Conservation (phyloP, 306 rosid genomes). For the Alnus glutinosa region DNA sequence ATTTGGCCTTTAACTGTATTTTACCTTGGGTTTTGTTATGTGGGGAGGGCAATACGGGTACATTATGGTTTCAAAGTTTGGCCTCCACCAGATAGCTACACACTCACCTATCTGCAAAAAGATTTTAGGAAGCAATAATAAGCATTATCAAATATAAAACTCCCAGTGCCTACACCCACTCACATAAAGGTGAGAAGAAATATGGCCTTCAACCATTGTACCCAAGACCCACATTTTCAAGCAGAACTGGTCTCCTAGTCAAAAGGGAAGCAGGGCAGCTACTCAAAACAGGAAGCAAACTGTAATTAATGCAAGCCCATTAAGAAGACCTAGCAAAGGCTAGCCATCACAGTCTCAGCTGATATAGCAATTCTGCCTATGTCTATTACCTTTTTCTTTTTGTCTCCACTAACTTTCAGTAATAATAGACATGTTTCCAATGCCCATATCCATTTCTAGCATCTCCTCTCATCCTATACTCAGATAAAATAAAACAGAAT, state of each 20-base stretch:
- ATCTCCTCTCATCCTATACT: background rate
- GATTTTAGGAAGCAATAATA: conserved; percentile 8
- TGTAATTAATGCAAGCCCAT: background rate
- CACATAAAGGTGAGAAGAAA: background rate
- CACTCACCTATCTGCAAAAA: conserved; percentile 90
- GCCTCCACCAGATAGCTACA: conserved; percentile 99
- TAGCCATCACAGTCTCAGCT: background rate
- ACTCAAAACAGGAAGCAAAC: background rate
- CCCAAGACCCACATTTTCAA: conserved; percentile 3
- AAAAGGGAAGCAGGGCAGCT: background rate
- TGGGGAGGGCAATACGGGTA: conserved; percentile 99
- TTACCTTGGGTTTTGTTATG: conserved; percentile 95
- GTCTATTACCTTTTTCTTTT: background rate
- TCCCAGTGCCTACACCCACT: background rate
- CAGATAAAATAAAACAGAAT: background rate
- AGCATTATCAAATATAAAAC: conserved; percentile 12
- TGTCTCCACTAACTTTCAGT: background rate
- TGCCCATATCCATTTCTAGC: background rate
- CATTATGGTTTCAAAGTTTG: conserved; percentile 97
- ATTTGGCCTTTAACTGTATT: background rate
- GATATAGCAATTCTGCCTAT: background rate
- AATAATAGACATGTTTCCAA: background rate
- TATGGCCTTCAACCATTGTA: background rate
- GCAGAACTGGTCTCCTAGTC: background rate
- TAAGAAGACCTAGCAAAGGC: background rate